Percentiles rank a stretch among this genome's conserved stretches.
phyloP scores from a whole-genome alignment of 2,329 filamentous ascomycete species.

The Fonsecaea monophora region DNA sequence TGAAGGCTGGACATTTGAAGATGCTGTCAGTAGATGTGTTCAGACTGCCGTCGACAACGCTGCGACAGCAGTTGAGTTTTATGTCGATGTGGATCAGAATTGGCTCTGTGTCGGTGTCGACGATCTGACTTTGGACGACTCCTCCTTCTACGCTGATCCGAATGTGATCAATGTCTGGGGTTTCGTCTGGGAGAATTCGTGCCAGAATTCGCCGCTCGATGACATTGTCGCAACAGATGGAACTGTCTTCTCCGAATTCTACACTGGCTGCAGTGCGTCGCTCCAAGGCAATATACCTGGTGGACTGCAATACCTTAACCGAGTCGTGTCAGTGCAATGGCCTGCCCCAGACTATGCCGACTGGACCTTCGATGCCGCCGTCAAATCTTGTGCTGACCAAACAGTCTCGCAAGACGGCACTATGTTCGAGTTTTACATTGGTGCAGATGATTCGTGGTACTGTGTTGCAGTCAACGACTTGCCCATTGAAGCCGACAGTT shows the following conservation, averaged over 20 bases:
- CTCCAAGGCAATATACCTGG: constrained; percentile 20
- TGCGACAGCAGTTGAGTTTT: constrained; percentile 13
- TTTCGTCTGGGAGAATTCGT: constrained; percentile 18
- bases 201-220: constrained; percentile 17
- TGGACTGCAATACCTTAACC: constrained; percentile 11
- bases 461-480: constrained; percentile 22
- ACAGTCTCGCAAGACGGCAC: constrained; percentile 10
- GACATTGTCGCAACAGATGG: constrained; percentile 15
- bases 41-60: constrained; percentile 14
- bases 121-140: constrained; percentile 2
- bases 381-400: constrained; percentile 9
- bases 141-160: constrained; percentile 13
- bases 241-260: constrained; percentile 16
- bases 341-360: constrained; percentile 16
- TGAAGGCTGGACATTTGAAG: constrained; percentile 10
- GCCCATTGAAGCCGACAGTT: not conserved
- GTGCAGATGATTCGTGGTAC: constrained; percentile 20
- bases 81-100: constrained; percentile 18
- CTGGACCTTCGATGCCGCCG: constrained; percentile 12
- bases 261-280: constrained; percentile 20
- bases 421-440: constrained; percentile 21
- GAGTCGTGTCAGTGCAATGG: constrained; percentile 18
- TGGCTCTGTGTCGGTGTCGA: constrained; percentile 18
- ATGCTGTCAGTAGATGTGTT: constrained; percentile 14
- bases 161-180: constrained; percentile 17